phyloP scores from a whole-genome alignment of 2,329 filamentous ascomycete genomes.

The Penicillium sp. region DNA sequence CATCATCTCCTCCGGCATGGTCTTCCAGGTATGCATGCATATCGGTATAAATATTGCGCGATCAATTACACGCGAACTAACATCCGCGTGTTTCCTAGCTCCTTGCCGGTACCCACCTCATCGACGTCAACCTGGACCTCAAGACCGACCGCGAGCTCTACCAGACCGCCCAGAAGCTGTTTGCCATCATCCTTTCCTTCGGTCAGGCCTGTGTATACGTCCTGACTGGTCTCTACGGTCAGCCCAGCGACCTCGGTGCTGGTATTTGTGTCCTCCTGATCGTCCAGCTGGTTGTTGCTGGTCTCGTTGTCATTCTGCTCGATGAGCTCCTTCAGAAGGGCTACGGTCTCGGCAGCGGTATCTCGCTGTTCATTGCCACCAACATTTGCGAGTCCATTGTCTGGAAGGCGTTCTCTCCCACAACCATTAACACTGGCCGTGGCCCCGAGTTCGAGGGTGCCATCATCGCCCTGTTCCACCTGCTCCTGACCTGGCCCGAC shows the following conservation, averaged over 20 bases:
- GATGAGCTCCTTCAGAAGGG: slow-evolving; percentile 99
- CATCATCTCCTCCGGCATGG: slow-evolving; percentile 99
- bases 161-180: slow-evolving; percentile 99
- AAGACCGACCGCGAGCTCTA: slow-evolving; percentile 99
- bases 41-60: background rate
- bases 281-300: slow-evolving; percentile 95
- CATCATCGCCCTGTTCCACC: slow-evolving; percentile 96
- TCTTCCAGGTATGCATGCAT: slow-evolving; percentile 72
- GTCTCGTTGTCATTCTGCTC: slow-evolving; percentile 97
- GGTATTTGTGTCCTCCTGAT: slow-evolving; percentile 98
- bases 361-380: slow-evolving; percentile 99
- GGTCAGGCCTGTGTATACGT: slow-evolving; percentile 98
- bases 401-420: slow-evolving; percentile 99
- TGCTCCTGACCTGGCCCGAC: slow-evolving; percentile 97
- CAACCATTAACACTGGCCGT: slow-evolving; percentile 98
- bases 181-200: slow-evolving; percentile 96
- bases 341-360: slow-evolving; percentile 96
- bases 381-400: slow-evolving; percentile 99
- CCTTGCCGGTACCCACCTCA: slow-evolving; percentile 97
- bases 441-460: slow-evolving; percentile 99
- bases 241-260: slow-evolving; percentile 92
- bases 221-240: slow-evolving; percentile 95
- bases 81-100: slow-evolving; percentile 54
- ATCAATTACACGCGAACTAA: slow-evolving; percentile 17
- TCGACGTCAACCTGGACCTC: slow-evolving; percentile 99